Evolutionary conservation across 2,329 filamentous ascomycete species (phyloP), one percentile per base, ranked within the genome.

Genomic region (Epichloe elymi): DNA sequence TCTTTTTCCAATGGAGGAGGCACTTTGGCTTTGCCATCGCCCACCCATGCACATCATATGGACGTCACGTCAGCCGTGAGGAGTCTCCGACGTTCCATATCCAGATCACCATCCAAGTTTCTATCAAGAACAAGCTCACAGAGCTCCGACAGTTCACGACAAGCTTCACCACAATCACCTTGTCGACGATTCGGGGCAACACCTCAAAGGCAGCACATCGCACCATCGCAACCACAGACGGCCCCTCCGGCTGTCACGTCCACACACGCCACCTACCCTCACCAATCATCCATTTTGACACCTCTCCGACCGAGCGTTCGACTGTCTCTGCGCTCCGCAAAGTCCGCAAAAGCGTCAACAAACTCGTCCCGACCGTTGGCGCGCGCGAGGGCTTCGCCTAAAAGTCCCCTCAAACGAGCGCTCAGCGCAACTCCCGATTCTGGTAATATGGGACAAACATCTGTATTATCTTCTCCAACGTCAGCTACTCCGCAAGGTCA

Each of bases 31-130:
- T 75, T 95, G 60, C 83, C 88, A 57, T 95, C 90, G 55, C 90
- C 91, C 53, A 91, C 86, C 46, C 83, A 87, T 61, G 80, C 82
- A 55, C 86, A 88, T 65, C 84, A 86, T 68, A 85, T 91, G 60
- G 87, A 95, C 71, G 82, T 88, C 57, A 84, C 86, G 55, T 82
- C 86, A 48, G 84, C 86, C 53, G 86, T 95, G 56, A 80, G 88
- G 63, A 86, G 88, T 61, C 74, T 96, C 53, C 80, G 90, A 57
- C 86, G 88, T 59, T 95, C 91, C 26, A 75, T 96, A 56, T 96
- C 90, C 52, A 80, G 89, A 60, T 96, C 91, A n/a, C 91, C 91
- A 11, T 95, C 91, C 35, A 95, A 93, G 66, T 91, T 93, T 51
- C 71, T 94, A 37, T 65, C 67, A 48, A 73, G 74, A 55, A 65